phyloP scores from a whole-genome alignment of 208 protist species.

The Acanthamoeba pearcei region DNA sequence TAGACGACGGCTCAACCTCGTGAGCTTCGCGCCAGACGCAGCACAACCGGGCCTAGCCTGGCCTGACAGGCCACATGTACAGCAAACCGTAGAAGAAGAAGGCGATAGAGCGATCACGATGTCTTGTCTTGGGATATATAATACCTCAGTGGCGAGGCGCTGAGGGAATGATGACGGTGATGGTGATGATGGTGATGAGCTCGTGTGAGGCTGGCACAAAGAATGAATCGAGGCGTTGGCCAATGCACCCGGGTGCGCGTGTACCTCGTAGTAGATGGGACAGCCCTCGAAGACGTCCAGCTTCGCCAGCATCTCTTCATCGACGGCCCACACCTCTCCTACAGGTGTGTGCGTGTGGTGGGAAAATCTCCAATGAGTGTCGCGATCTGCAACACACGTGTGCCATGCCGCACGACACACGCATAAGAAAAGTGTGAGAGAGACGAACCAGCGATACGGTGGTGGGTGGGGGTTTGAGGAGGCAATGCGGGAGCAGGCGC shows the following conservation, averaged over 20 bases:
- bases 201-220: too few relatives aligned
- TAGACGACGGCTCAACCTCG: not conserved
- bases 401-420: too few relatives aligned
- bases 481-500: not conserved
- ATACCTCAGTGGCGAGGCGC: not conserved
- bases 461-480: not conserved
- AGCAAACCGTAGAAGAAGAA: not conserved
- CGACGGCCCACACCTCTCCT: conserved; percentile 56
- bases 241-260: not conserved
- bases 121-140: not conserved
- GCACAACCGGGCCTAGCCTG: too few relatives aligned
- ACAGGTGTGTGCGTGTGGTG: too few relatives aligned
- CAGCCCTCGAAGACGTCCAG: conserved; percentile 54
- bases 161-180: not conserved
- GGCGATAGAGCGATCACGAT: not conserved
- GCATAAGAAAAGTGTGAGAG: not conserved
- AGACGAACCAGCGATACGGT: not conserved
- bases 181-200: not conserved
- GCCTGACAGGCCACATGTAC: not conserved
- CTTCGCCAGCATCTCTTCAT: conserved; percentile 49
- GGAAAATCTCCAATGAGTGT: not conserved
- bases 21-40: not conserved
- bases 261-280: conserved; percentile 48
- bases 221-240: not conserved
- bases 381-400: not conserved